Base-by-base conservation (phyloP, 164 flowering plant genomes). In the Stephania cephalantha region DNA sequence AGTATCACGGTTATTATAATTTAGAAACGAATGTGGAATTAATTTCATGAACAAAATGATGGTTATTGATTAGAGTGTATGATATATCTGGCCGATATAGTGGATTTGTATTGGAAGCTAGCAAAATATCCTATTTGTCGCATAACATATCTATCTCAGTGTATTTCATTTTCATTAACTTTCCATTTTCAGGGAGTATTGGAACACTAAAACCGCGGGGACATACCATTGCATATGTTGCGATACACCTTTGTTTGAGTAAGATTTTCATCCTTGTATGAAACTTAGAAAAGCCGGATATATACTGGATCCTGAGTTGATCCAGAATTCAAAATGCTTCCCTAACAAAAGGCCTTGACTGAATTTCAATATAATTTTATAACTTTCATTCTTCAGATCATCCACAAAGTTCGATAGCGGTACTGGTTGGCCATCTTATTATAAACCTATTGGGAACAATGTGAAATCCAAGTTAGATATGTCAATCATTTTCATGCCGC, bases 381-480 rank as follows among this genome's bases (percentile, higher is more conserved):
- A 5, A 35, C 18, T 31, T 75, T 31, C 44, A 78, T 12, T 79
- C 10, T 76, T 4, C 78, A 94, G 98, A 78, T 94, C 98, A 75
- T 84, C 90, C 7, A 91, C 98, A 18, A 94, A 94, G 76, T 94
- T 94, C 77, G 97, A 94, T 76, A 92, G 98, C 72, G 97, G 98
- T 76, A 94, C 98, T 50, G 98, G 98, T 58, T 92, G 98, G 97
- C 97, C 98, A 73, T 94, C 97, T 15, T 94, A 88, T 78, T 91
- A 90, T 78, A 79, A 92, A 73, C 90, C 95, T 3, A 71, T 90
- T 4, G 95, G 88, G n/a, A 83, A 79, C 84, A 92, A 92, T 81
- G 97, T 89, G 70, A 89, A 91, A 75, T 87, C 94, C 11, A 90
- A 92, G 79, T 75, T 91, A 69, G 98, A 94, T 83, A 44, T 87